phyloP scores from a whole-genome alignment of 176 grass and related monocot genomes.

The Hyparrhenia diplandra region DNA sequence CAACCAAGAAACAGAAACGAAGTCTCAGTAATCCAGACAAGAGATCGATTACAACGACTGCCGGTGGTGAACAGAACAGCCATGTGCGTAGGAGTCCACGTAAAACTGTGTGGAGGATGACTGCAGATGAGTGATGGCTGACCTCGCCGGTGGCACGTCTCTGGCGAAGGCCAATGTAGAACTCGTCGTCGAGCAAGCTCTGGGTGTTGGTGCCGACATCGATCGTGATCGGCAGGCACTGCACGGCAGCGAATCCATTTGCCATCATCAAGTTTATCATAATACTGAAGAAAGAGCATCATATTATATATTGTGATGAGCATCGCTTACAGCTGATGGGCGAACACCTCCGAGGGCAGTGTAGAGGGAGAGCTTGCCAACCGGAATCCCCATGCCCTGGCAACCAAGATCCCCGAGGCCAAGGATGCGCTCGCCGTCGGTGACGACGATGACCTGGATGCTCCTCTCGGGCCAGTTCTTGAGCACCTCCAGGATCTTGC shows the following conservation, averaged over 20 bases:
- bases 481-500: slow-evolving; percentile 90
- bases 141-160: slow-evolving; percentile 82
- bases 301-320: neutral
- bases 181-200: slow-evolving; percentile 79
- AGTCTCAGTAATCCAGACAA: neutral
- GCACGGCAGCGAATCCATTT: slow-evolving; percentile 10
- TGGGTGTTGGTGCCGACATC: slow-evolving; percentile 95
- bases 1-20: neutral
- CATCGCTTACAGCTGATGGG: slow-evolving; percentile 68
- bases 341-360: slow-evolving; percentile 92
- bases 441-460: slow-evolving; percentile 92
- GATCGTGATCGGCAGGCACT: slow-evolving; percentile 94
- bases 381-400: slow-evolving; percentile 98
- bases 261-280: too few relatives aligned
- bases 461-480: slow-evolving; percentile 96
- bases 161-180: slow-evolving; percentile 88
- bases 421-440: slow-evolving; percentile 90
- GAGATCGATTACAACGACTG: neutral
- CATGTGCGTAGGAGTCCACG: neutral
- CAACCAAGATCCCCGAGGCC: slow-evolving; percentile 88
- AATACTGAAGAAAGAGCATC: neutral
- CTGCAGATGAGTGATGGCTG: neutral
- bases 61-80: neutral
- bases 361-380: slow-evolving; percentile 91
- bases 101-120: neutral